A percentile compares a stretch with the other conserved stretches of the same genome.
Evolutionary conservation across 805 yeast genomes (phyloP).

Genomic region (Wickerhamomyces bisporus): DNA sequence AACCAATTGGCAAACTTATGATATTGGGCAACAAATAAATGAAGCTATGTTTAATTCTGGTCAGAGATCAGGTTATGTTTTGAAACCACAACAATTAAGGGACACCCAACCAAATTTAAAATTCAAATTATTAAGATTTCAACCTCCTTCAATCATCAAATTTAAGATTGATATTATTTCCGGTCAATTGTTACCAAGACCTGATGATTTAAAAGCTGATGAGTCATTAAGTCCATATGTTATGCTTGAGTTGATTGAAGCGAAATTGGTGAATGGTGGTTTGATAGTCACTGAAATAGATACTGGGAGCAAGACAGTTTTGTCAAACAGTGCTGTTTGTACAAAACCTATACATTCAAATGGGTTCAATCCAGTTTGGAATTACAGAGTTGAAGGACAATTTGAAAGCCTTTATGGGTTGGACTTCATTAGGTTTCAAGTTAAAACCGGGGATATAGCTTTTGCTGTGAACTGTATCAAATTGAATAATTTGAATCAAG

Average conservation of each 20-base stretch:
- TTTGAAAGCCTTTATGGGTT: conserved; percentile 37
- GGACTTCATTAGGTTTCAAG: conserved; percentile 50
- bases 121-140: conserved; percentile 12
- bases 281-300: conserved; percentile 10
- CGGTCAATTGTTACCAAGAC: conserved; percentile 81
- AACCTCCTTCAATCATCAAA: conserved; percentile 9
- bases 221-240: conserved; percentile 57
- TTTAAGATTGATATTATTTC: conserved; percentile 53
- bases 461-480: conserved; percentile 62
- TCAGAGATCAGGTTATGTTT: conserved; percentile 64
- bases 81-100: conserved; percentile 57
- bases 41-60: conserved; percentile 71
- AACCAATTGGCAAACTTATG: conserved; percentile 93
- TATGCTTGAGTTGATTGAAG: conserved; percentile 54
- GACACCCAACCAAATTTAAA: conserved; percentile 19
- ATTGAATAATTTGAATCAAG: conserved; percentile 59
- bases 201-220: conserved; percentile 42
- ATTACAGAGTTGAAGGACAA: conserved; percentile 41
- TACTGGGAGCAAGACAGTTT: conserved; percentile 1
- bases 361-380: conserved; percentile 90
- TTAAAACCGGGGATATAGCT: conserved; percentile 37
- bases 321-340: conserved; percentile 3
- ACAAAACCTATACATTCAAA: conserved; percentile 46
- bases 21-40: conserved; percentile 82
- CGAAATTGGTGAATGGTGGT: conserved; percentile 16